These are phyloP conservation scores for Penicillium sp. DNA, from an alignment of 2,329 filamentous ascomycete species.

Conservation along the genomic window DNA sequence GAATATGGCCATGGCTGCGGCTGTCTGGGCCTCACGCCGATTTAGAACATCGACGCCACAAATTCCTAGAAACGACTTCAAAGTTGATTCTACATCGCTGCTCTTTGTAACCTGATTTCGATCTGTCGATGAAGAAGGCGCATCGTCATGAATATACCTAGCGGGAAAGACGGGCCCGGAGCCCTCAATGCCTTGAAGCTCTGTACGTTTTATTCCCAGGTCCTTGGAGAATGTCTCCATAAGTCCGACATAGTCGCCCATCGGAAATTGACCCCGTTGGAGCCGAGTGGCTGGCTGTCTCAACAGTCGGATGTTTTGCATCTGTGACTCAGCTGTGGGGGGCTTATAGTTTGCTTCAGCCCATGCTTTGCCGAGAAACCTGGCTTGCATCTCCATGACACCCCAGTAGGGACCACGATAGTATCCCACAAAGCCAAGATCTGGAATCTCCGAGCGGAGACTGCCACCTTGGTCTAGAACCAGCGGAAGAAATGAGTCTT, in stretches of 20 bases:
- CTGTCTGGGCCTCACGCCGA: slow-evolving; percentile 53
- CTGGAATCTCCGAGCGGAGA: slow-evolving; percentile 63
- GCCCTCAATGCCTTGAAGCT: slow-evolving; percentile 40
- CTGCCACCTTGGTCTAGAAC: slow-evolving; percentile 71
- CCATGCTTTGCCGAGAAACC: slow-evolving; percentile 69
- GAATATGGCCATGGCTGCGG: slow-evolving; percentile 70
- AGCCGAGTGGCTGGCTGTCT: slow-evolving; percentile 18
- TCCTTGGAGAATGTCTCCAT: slow-evolving; percentile 71
- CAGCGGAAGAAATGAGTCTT: slow-evolving; percentile 62
- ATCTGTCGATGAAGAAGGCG: slow-evolving; percentile 15
- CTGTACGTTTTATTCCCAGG: slow-evolving; percentile 55
- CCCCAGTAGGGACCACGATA: slow-evolving; percentile 87
- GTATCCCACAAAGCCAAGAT: slow-evolving; percentile 79
- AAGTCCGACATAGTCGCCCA: slow-evolving; percentile 78
- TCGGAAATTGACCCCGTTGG: slow-evolving; percentile 71
- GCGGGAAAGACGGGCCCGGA: slow-evolving; percentile 57
- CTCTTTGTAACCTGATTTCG: slow-evolving; percentile 26
- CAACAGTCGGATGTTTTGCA: slow-evolving; percentile 29
- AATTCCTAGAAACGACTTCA: slow-evolving; percentile 44
- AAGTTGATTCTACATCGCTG: slow-evolving; percentile 48
- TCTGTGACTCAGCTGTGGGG: slow-evolving; percentile 28
- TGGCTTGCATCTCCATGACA: slow-evolving; percentile 84
- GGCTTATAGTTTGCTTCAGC: slow-evolving; percentile 21
- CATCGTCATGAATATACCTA: slow-evolving; percentile 50
- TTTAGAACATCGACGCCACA: slow-evolving; percentile 37